Evolutionary conservation across 1,284 basidiomycete species (phyloP).

Genomic region (Cryptococcus deneoformans): DNA sequence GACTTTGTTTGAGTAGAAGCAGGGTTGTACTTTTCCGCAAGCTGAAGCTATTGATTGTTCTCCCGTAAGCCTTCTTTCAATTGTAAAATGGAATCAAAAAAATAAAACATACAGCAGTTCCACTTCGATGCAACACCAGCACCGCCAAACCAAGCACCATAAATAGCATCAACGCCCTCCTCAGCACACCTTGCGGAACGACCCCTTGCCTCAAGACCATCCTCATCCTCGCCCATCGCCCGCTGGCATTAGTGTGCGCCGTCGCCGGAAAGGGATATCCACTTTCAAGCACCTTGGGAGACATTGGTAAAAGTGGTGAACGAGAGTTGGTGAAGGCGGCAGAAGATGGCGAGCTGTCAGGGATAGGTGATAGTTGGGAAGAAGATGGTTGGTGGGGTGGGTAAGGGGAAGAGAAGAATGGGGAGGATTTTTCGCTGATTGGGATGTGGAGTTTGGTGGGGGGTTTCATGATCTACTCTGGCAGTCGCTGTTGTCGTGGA

Average conservation of each 20-base stretch:
- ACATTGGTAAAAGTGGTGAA: slow-evolving; percentile 6
- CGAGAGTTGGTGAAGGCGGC: slow-evolving; percentile 1
- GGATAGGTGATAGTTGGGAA: slow-evolving; percentile 9
- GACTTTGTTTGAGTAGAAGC: neutral
- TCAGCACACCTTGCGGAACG: neutral
- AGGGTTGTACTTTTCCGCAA: neutral
- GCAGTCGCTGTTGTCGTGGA: no score
- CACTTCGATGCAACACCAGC: slow-evolving; percentile 1
- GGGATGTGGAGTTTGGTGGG: slow-evolving; percentile 14
- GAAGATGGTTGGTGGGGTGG: neutral
- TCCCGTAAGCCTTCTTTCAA: neutral
- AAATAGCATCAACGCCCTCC: slow-evolving; percentile 1
- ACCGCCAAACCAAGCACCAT: slow-evolving; percentile 1
- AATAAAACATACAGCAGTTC: neutral
- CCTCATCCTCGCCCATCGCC: neutral
- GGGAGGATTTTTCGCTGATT: slow-evolving; percentile 1
- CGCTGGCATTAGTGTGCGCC: neutral
- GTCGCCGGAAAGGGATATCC: neutral
- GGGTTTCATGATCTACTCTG: neutral
- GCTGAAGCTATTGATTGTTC: neutral
- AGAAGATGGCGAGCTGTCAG: neutral
- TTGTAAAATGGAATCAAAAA: neutral
- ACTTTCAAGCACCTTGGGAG: slow-evolving; percentile 6
- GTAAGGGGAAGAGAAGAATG: slow-evolving; percentile 20
- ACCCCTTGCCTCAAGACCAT: neutral